phyloP scores from a whole-genome alignment of 2,329 filamentous ascomycete genomes.

The Aureobasidium pullulans region DNA sequence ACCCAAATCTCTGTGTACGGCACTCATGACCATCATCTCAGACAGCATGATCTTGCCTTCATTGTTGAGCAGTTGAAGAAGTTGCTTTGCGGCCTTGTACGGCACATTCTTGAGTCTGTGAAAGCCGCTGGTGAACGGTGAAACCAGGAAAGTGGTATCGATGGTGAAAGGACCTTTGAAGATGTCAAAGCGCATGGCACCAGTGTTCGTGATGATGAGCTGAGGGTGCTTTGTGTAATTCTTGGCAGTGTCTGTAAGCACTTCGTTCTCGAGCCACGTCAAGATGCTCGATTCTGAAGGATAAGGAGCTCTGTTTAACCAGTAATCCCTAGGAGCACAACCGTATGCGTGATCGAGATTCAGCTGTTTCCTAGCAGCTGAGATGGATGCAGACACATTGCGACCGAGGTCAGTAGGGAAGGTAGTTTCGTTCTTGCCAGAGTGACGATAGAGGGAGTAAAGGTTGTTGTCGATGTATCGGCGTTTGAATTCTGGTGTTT shows the following conservation, averaged over 20 bases:
- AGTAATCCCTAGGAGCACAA: conserved; percentile 74
- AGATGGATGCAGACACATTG: conserved; percentile 64
- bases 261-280: conserved; percentile 66
- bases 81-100: conserved; percentile 62
- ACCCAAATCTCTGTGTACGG: conserved; percentile 28
- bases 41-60: conserved; percentile 43
- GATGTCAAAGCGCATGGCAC: conserved; percentile 89
- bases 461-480: conserved; percentile 94
- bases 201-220: conserved; percentile 78
- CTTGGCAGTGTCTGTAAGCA: conserved; percentile 61
- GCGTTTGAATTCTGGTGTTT: conserved; percentile 52
- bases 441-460: conserved; percentile 75
- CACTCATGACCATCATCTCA: conserved; percentile 21
- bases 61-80: conserved; percentile 54
- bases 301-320: conserved; percentile 74
- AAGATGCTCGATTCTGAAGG: conserved; percentile 69
- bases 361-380: conserved; percentile 60
- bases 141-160: conserved; percentile 79
- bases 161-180: conserved; percentile 86
- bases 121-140: conserved; percentile 78
- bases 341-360: conserved; percentile 67
- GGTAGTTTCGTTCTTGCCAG: conserved; percentile 59
- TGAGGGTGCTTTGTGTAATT: conserved; percentile 44
- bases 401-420: conserved; percentile 71
- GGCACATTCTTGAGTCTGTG: conserved; percentile 73